Conservation (phyloP, 176 grass and related monocot species). For the Secale cereale region DNA sequence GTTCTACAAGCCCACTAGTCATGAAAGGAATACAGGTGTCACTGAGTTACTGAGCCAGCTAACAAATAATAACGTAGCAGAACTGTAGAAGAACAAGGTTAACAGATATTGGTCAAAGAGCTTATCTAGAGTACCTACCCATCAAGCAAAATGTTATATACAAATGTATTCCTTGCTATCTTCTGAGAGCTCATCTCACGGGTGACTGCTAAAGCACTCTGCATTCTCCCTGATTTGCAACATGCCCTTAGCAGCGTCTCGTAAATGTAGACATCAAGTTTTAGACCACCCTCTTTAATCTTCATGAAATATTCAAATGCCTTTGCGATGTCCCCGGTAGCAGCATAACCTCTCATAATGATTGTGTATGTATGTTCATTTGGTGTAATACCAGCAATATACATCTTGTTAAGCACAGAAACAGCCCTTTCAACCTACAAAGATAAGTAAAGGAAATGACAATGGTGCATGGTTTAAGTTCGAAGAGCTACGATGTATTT, state of each 20-base stretch:
- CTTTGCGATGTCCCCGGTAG: slow-evolving; percentile 75
- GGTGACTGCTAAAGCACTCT: slow-evolving; percentile 86
- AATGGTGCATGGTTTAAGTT: not conserved
- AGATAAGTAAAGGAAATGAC: slow-evolving; percentile 20
- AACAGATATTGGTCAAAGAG: slow-evolving; percentile 17
- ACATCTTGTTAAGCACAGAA: slow-evolving; percentile 81
- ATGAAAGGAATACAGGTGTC: not conserved
- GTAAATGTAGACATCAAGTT: slow-evolving; percentile 87
- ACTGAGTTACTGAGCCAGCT: not conserved
- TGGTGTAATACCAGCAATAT: slow-evolving; percentile 56
- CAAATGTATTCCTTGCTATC: slow-evolving; percentile 84
- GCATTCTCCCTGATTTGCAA: slow-evolving; percentile 97
- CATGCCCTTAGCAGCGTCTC: slow-evolving; percentile 89
- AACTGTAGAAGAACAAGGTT: slow-evolving; percentile 9
- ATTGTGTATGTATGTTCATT: slow-evolving; percentile 88
- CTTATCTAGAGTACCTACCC: slow-evolving; percentile 52
- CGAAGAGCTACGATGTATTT: slow-evolving; percentile 3
- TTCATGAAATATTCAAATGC: slow-evolving; percentile 94
- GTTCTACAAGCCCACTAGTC: not conserved
- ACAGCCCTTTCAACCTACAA: slow-evolving; percentile 74
- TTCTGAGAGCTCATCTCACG: slow-evolving; percentile 81
- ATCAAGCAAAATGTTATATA: slow-evolving; percentile 96
- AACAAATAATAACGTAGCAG: not conserved
- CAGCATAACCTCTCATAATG: slow-evolving; percentile 89
- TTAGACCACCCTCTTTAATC: slow-evolving; percentile 79